Evolutionary conservation across 2,329 filamentous ascomycete species (phyloP).

Genomic region (Fusarium protoensiforme): DNA sequence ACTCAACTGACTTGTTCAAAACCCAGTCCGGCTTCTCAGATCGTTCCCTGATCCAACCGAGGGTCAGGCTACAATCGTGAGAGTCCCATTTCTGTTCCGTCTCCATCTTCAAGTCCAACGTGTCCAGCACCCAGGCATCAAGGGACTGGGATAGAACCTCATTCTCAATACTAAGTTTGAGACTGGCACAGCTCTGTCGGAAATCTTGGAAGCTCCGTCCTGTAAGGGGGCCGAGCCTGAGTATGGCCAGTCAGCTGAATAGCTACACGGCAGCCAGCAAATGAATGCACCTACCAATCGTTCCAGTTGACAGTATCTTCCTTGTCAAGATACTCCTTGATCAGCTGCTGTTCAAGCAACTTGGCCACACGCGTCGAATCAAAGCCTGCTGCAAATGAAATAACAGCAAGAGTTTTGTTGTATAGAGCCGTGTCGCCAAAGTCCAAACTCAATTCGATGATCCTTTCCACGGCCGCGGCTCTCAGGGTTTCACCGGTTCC

Average conservation of each 20-base stretch:
- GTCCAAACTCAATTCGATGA: conserved; percentile 10
- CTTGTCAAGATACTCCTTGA: background rate
- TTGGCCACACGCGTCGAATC: background rate
- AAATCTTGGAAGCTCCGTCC: background rate
- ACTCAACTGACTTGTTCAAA: background rate
- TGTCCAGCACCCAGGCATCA: background rate
- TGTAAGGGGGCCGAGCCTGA: background rate
- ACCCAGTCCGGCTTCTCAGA: background rate
- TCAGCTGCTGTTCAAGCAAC: background rate
- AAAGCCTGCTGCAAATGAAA: background rate
- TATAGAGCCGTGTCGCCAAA: background rate
- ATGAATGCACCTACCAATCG: conserved; percentile 1
- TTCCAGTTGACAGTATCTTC: conserved; percentile 8
- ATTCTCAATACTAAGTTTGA: background rate
- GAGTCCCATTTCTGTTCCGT: background rate
- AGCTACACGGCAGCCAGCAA: background rate
- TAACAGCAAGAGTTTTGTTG: background rate
- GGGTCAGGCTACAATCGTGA: background rate
- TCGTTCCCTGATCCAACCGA: background rate
- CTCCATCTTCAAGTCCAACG: conserved; percentile 1
- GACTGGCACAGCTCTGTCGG: background rate
- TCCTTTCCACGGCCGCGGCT: background rate
- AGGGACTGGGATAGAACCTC: background rate
- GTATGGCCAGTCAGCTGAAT: background rate
- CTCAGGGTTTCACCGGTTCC: background rate